phyloP scores from a whole-genome alignment of 805 yeast genomes.

The Schwanniomyces polymorphus region DNA sequence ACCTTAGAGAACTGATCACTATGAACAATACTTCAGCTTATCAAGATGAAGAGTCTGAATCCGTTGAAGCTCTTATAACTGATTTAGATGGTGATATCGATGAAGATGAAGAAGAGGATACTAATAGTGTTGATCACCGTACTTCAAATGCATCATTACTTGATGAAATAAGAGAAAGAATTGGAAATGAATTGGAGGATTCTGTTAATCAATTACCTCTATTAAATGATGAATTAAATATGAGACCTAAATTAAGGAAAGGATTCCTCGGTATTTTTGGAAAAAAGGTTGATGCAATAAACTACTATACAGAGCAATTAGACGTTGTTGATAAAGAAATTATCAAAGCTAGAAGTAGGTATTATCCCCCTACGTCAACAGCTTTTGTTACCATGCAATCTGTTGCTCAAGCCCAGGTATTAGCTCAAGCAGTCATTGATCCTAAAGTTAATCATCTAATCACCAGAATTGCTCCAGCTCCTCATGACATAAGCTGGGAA shows the following conservation, averaged over 20 bases:
- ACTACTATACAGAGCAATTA: slow-evolving; percentile 67
- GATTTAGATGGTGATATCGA: background rate
- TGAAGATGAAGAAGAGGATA: background rate
- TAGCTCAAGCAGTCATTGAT: slow-evolving; percentile 92
- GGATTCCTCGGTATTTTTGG: slow-evolving; percentile 70
- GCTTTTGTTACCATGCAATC: slow-evolving; percentile 95
- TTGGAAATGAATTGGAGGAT: slow-evolving; percentile 14
- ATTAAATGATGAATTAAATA: slow-evolving; percentile 24
- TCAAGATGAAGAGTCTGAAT: slow-evolving; percentile 11
- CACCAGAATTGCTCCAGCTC: slow-evolving; percentile 89
- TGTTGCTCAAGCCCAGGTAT: slow-evolving; percentile 94
- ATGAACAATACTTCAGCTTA: slow-evolving; percentile 13
- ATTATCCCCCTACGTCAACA: slow-evolving; percentile 80
- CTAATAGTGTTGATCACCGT: background rate
- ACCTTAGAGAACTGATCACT: slow-evolving; percentile 26
- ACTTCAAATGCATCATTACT: slow-evolving; percentile 14
- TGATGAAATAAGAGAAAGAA: slow-evolving; percentile 26
- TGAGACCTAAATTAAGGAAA: slow-evolving; percentile 60
- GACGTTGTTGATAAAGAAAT: slow-evolving; percentile 73
- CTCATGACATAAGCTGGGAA: slow-evolving; percentile 93
- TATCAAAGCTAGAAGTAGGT: slow-evolving; percentile 57
- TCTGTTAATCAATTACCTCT: slow-evolving; percentile 18
- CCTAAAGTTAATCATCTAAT: slow-evolving; percentile 84
- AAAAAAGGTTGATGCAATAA: slow-evolving; percentile 75
- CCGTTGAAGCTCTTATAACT: background rate